phyloP scores from a whole-genome alignment of 371 early-diverging fungal species.

The Mucor circinelloides region DNA sequence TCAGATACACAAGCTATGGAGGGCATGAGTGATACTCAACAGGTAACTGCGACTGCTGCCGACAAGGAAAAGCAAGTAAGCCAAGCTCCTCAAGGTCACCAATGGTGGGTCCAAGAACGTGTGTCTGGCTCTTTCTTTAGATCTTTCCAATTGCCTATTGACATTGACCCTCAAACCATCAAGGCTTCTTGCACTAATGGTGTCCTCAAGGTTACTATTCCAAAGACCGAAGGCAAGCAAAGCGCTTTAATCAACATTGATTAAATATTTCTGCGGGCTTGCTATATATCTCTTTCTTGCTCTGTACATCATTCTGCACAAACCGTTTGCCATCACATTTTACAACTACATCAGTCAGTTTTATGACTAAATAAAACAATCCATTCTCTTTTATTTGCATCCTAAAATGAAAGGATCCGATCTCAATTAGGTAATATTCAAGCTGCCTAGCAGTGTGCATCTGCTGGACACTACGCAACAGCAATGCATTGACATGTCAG shows the following conservation, averaged over 20 bases:
- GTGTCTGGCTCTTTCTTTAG: slow-evolving; percentile 34
- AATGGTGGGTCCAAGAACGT: slow-evolving; percentile 44
- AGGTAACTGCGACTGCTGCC: not conserved
- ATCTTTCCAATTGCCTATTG: slow-evolving; percentile 34
- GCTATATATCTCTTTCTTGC: too few relatives aligned
- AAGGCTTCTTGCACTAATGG: slow-evolving; percentile 46
- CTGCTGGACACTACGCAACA: too few relatives aligned
- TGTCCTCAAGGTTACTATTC: slow-evolving; percentile 33
- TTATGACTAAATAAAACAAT: too few relatives aligned
- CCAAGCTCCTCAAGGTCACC: not conserved
- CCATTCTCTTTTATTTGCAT: too few relatives aligned
- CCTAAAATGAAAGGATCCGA: too few relatives aligned
- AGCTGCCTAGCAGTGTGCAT: too few relatives aligned
- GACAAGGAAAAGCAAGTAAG: not conserved
- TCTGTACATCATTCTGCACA: too few relatives aligned
- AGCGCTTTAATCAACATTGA: slow-evolving; percentile 21
- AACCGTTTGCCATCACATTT: too few relatives aligned
- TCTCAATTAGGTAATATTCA: too few relatives aligned
- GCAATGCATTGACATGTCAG: too few relatives aligned
- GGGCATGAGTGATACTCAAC: not conserved
- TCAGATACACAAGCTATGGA: not conserved
- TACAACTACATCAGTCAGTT: too few relatives aligned
- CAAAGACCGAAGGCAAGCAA: slow-evolving; percentile 24
- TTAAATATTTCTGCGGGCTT: slow-evolving; percentile 4
- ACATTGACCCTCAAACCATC: slow-evolving; percentile 30